Base-by-base conservation (phyloP, 106 monocot genomes). In the Dioscorea zingiberensis region DNA sequence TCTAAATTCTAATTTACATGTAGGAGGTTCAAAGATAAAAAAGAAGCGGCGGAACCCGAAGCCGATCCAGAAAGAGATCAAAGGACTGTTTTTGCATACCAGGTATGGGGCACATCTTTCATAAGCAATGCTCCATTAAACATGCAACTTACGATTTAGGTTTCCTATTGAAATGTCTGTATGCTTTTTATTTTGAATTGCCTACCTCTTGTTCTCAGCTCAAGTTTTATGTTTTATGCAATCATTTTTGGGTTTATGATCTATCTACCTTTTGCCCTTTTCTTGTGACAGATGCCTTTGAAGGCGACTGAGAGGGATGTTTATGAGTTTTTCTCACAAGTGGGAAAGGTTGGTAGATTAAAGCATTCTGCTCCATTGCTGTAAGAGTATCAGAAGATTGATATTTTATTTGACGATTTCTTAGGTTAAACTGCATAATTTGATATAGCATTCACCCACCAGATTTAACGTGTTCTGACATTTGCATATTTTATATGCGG, bases 61-160 rank as follows among this genome's bases (percentile, higher is more conserved):
- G 87, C 62, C 71, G 92, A 92, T 71, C 92, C 92, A 67, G 92
- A 92, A 87, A 79, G 92, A 27, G 87, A 92, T 62, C 92, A 84
- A 61, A 81, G 92, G 60, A 92, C 92, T 55, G 92, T 92, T 59
- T 92, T 92, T 84, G 92, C 92, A 19, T 92, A 80, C 54, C 92
- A 92, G 87, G 84, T 84, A 45, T 48, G 38, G 38, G 38, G 9
- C 28, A 30, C 13, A 3, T 15, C 38, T 38, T 38, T 6, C 38
- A 38, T 6, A 38, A 38, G 38, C 10, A 38, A 38, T 38, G 38
- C 10, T 38, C 10, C 38, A 38, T 38, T 38, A 8, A 38, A 38
- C 38, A 38, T 38, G 38, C 38, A 38, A 38, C 38, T 38, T 38
- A 0, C 10, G 38, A 38, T 38, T 38, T 38, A 38, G 38, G 38